phyloP scores from a whole-genome alignment of 2,329 filamentous ascomycete species.

The Ceratocystiopsis sp. region DNA sequence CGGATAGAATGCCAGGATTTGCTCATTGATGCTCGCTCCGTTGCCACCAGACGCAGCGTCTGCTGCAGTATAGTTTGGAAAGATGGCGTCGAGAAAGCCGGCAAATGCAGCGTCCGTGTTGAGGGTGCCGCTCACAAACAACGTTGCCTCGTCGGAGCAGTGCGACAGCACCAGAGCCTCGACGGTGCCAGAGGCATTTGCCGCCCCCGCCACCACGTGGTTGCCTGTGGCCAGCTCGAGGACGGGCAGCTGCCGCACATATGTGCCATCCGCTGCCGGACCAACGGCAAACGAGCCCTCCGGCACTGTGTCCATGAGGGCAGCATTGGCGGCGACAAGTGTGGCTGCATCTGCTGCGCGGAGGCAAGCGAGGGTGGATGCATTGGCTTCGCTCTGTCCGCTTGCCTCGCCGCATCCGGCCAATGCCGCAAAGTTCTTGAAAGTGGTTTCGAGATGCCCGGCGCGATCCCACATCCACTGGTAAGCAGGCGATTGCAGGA shows the following conservation, averaged over 20 bases:
- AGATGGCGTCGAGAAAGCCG: slow-evolving; percentile 14
- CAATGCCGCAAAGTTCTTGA: slow-evolving; percentile 16
- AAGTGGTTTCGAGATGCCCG: slow-evolving; percentile 14
- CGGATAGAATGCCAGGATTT: slow-evolving; percentile 16
- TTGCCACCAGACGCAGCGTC: too few species aligned
- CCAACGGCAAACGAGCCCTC: slow-evolving; percentile 17
- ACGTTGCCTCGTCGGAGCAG: slow-evolving; percentile 14
- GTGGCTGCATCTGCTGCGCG: slow-evolving; percentile 10
- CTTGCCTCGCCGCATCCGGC: slow-evolving; percentile 14
- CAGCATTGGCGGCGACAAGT: slow-evolving; percentile 14
- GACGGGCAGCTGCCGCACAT: slow-evolving; percentile 16
- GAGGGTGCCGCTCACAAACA: slow-evolving; percentile 15
- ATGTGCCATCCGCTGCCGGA: slow-evolving; percentile 16
- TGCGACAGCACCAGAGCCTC: slow-evolving; percentile 16
- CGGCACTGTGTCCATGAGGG: slow-evolving; percentile 12
- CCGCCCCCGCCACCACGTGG: not conserved
- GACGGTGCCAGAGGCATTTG: slow-evolving; percentile 11
- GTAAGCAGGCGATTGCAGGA: slow-evolving; percentile 20
- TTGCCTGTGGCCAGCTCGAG: slow-evolving; percentile 15
- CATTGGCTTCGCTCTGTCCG: not conserved
- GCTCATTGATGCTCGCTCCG: slow-evolving; percentile 11
- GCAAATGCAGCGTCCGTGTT: slow-evolving; percentile 17
- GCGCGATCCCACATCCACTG: slow-evolving; percentile 19
- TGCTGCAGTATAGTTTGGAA: slow-evolving; percentile 16
- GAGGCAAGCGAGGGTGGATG: slow-evolving; percentile 12